Evolutionary conservation across 2,329 filamentous ascomycete species (phyloP).

Genomic region (Pseudogymnoascus sp.): DNA sequence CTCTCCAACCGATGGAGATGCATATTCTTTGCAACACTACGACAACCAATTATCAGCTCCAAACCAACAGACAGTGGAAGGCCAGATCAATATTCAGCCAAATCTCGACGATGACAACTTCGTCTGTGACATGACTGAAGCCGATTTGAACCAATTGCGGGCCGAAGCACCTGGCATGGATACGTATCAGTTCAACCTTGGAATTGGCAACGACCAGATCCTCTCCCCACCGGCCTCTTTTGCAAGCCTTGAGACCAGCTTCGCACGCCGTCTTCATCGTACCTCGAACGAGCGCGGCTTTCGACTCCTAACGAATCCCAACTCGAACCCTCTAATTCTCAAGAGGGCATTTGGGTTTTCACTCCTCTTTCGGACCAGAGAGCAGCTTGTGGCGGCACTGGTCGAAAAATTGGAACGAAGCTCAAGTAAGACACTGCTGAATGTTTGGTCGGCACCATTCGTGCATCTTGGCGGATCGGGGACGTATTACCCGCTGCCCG

Average conservation of each 20-base stretch:
- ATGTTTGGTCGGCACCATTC: constrained; percentile 52
- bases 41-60: background rate
- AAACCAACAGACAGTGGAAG: background rate
- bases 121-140: constrained; percentile 31
- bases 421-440: constrained; percentile 37
- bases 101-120: constrained; percentile 47
- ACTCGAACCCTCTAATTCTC: constrained; percentile 40
- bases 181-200: constrained; percentile 20
- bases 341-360: constrained; percentile 61
- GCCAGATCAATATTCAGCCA: constrained; percentile 43
- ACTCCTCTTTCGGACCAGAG: constrained; percentile 48
- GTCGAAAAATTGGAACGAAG: constrained; percentile 20
- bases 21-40: background rate
- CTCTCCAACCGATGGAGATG: background rate
- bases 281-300: constrained; percentile 54
- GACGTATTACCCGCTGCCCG: constrained; percentile 46
- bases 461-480: constrained; percentile 60
- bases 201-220: constrained; percentile 9
- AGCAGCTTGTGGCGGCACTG: constrained; percentile 33
- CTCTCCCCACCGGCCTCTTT: constrained; percentile 42
- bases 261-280: constrained; percentile 63
- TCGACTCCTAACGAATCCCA: constrained; percentile 42
- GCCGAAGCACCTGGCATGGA: constrained; percentile 24
- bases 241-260: constrained; percentile 55
- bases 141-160: constrained; percentile 21